These are phyloP conservation scores for Phaffomyces opuntiae DNA, from an alignment of 805 yeast species.

Conservation along the genomic window DNA sequence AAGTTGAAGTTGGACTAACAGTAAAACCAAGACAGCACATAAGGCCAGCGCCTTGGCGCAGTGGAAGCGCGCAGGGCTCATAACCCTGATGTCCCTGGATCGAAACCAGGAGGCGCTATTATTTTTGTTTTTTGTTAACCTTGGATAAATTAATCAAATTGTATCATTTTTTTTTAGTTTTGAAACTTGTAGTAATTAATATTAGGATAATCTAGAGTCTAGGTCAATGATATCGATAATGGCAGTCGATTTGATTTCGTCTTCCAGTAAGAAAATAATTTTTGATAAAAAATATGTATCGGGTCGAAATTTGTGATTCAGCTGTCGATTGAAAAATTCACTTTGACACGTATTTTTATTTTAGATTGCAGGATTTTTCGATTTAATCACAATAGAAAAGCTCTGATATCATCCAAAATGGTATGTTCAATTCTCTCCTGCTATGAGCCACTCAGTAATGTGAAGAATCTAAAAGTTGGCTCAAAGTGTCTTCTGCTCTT, in stretches of 20 bases:
- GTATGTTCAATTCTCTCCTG: not conserved
- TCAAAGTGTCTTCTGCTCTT: too few species aligned
- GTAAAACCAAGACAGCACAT: not conserved
- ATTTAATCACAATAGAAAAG: not conserved
- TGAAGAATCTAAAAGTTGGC: too few species aligned
- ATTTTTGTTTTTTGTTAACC: constrained; percentile 24
- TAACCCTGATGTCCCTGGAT: constrained; percentile 97
- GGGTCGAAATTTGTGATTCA: not conserved
- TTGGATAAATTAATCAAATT: not conserved
- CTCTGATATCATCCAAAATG: not conserved
- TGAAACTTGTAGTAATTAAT: too few species aligned
- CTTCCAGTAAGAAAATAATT: too few species aligned
- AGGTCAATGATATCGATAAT: too few species aligned
- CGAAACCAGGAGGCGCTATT: constrained; percentile 92
- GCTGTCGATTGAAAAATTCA: not conserved
- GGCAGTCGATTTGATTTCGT: too few species aligned
- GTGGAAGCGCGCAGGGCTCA: constrained; percentile 99
- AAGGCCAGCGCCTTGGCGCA: constrained; percentile 85
- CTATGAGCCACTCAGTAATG: too few species aligned
- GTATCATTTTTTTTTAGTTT: not conserved
- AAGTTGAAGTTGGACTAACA: not conserved
- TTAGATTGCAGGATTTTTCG: not conserved
- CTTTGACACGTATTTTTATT: not conserved
- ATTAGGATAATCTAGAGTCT: too few species aligned
- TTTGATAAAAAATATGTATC: too few species aligned